Conservation (phyloP, 495 filamentous ascomycete genomes). For the Cladorrhinum samala region DNA sequence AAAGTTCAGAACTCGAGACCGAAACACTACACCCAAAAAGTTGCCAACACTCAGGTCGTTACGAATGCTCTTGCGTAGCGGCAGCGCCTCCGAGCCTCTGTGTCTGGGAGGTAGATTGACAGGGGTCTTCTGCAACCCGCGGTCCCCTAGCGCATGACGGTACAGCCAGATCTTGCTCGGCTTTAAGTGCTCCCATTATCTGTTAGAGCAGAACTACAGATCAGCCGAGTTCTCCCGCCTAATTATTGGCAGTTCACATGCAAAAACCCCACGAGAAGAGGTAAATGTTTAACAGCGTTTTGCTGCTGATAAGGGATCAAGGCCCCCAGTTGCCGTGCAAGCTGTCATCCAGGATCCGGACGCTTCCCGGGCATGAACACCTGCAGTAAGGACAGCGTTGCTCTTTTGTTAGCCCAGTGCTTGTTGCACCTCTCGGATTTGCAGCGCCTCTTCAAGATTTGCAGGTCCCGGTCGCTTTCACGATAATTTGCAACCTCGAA, state of each 20-base stretch:
- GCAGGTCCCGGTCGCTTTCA: slow-evolving; percentile 7
- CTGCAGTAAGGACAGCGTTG: slow-evolving; percentile 17
- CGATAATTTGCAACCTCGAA: not conserved
- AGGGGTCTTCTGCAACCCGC: slow-evolving; percentile 9
- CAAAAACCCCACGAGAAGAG: not conserved
- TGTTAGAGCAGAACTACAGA: slow-evolving; percentile 4
- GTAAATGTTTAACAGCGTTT: not conserved
- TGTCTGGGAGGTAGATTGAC: not conserved
- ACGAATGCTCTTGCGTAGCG: slow-evolving; percentile 3
- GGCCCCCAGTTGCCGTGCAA: not conserved
- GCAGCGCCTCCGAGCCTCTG: no score
- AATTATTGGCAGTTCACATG: not conserved
- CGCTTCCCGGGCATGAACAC: not conserved
- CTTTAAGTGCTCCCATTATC: not conserved
- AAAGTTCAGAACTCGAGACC: not conserved
- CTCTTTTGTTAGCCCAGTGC: no score
- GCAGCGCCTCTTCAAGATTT: slow-evolving; percentile 8
- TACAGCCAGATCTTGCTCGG: not conserved
- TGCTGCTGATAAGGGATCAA: not conserved
- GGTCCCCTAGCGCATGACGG: slow-evolving; percentile 8
- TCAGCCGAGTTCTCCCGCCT: not conserved
- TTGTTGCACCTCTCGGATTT: no score
- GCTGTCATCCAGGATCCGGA: not conserved
- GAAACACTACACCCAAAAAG: not conserved
- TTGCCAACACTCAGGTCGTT: slow-evolving; percentile 1